These are phyloP conservation scores for Tagetes erecta DNA, from an alignment of 129 eudicot species.

Conservation along the genomic window DNA sequence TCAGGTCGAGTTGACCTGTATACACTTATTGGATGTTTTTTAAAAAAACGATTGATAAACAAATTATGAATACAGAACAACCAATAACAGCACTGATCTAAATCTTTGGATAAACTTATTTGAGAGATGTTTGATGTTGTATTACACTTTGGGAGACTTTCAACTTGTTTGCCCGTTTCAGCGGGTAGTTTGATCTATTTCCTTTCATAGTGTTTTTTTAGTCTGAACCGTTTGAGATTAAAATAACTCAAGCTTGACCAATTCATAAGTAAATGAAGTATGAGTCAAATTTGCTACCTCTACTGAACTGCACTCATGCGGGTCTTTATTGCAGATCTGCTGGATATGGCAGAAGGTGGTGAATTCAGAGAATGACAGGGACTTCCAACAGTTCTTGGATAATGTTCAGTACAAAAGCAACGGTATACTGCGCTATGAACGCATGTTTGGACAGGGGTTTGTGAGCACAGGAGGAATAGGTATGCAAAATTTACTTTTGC, in stretches of 20 bases:
- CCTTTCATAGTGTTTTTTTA: neutral
- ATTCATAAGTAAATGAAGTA: neutral
- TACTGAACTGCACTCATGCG: neutral
- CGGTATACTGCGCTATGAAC: constrained; percentile 87
- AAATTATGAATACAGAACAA: neutral
- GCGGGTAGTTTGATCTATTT: neutral
- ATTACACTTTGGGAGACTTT: neutral
- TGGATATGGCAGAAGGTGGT: constrained; percentile 98
- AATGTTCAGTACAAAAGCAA: constrained; percentile 82
- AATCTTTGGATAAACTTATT: neutral
- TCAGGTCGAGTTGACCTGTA: neutral
- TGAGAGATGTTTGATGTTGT: neutral
- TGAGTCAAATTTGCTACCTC: neutral
- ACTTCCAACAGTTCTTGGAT: constrained; percentile 82
- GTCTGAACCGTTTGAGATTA: neutral
- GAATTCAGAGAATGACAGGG: constrained; percentile 65
- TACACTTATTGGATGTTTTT: neutral
- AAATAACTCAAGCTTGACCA: neutral
- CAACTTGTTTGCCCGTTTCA: neutral
- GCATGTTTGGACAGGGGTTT: constrained; percentile 86
- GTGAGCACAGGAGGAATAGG: constrained; percentile 99
- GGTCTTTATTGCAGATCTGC: constrained; percentile 64
- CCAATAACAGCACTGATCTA: neutral
- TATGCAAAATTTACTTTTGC: constrained; percentile 30
- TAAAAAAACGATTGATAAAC: neutral